Base-by-base conservation (phyloP, 2,329 filamentous ascomycete species). In the Clarireedia monteithiana region DNA sequence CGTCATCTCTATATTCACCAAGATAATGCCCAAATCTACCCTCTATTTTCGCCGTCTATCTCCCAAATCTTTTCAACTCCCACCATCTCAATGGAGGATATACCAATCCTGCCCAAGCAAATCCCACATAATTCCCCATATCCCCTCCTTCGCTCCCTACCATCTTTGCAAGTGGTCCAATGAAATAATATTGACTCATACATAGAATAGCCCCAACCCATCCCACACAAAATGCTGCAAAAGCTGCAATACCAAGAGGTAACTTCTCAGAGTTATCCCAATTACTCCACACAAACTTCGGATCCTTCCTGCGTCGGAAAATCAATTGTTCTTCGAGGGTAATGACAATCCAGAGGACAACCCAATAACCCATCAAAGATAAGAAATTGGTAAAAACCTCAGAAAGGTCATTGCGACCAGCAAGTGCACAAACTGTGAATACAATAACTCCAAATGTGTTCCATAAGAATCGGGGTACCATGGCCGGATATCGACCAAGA, bases 281-380 rank as follows among this genome's bases (percentile, higher is more conserved):
- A 3, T 73, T 71, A 15, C 71, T 71, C 83, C 83, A 87, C 59
- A 82, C 77, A 68, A 80, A 86, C 1, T 72, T 74, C 1, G 62
- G 60, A 1, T 57, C 61, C 39, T 45, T 57, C 4, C 65, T 64
- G 3, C 74, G 71, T 2, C 82, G 75, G 67, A 88, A 88, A 49
- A 88, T 72, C 20, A 84, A 67, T 49, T 84, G 78, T 64, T 88
- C 85, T 64, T 82, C 76, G 2, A 83, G 68, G 2, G 80, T 72
- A 48, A 88, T 84, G 1, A 78, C 77, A 20, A 86, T 75, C 81
- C 82, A 85, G 46, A 86, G 80, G 14, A 77, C 77, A 15, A 85
- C 76, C 83, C 83, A 88, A 68, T 87, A 88, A 1, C 84, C 85
- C 80, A 88, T 87, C 23, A 88, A 70, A 0, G 83, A 82, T 5